phyloP scores from a whole-genome alignment of 192 early-diverging fungal genomes.

The Umbelopsis ramanniana region DNA sequence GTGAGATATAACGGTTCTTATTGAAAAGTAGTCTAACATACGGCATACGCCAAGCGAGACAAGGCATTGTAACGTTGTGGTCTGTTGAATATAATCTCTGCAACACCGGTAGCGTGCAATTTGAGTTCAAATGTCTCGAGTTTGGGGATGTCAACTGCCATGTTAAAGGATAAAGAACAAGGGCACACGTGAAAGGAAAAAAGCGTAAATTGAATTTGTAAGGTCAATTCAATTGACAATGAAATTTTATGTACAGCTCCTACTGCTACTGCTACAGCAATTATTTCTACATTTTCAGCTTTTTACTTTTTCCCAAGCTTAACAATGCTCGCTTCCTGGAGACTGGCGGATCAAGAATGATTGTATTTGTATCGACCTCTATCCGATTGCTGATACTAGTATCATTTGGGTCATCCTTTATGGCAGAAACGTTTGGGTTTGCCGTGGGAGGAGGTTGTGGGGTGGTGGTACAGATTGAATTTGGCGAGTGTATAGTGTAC shows the following conservation, averaged over 20 bases:
- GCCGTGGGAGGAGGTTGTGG: background rate
- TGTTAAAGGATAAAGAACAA: background rate
- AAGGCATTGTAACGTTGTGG: slow-evolving; percentile 62
- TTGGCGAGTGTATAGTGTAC: background rate
- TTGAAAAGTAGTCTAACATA: slow-evolving; percentile 4
- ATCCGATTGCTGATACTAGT: background rate
- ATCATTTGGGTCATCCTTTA: background rate
- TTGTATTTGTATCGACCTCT: background rate
- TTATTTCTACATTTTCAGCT: slow-evolving; percentile 18
- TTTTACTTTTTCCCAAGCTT: slow-evolving; percentile 10
- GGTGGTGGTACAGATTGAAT: background rate
- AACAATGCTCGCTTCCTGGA: background rate
- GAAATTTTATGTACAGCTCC: background rate
- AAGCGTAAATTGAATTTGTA: background rate
- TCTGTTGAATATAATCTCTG: slow-evolving; percentile 62
- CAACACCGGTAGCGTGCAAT: slow-evolving; percentile 52
- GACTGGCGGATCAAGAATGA: background rate
- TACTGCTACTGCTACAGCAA: background rate
- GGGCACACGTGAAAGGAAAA: slow-evolving; percentile 8
- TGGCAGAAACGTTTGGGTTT: background rate
- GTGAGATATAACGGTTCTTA: background rate
- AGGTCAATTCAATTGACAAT: background rate
- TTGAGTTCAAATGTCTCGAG: slow-evolving; percentile 49
- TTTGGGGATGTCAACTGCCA: slow-evolving; percentile 25
- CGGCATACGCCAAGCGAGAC: slow-evolving; percentile 51